Percentiles rank a stretch among this genome's conserved stretches.
Evolutionary conservation across 2,329 filamentous ascomycete species (phyloP).

Genomic region (Nemania sp.): DNA sequence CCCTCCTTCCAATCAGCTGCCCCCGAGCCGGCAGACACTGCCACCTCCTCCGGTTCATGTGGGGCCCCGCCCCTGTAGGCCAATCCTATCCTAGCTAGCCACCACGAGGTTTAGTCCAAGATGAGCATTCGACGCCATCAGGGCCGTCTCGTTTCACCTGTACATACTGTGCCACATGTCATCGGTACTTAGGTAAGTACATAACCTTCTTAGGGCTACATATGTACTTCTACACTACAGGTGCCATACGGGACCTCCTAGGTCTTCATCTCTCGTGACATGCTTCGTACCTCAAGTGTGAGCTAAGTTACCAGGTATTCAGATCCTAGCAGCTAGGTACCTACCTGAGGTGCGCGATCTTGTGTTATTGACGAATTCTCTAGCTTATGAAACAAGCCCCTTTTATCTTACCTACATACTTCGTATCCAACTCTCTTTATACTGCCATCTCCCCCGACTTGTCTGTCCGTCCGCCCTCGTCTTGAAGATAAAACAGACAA

Average conservation of each 20-base stretch:
- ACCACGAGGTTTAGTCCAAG: slow-evolving; percentile 20
- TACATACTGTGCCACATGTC: neutral
- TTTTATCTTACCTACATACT: neutral
- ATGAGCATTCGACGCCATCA: slow-evolving; percentile 9
- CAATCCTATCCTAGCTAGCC: slow-evolving; percentile 15
- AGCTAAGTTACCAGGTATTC: too few species aligned
- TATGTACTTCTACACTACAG: too few species aligned
- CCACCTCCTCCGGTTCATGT: slow-evolving; percentile 5
- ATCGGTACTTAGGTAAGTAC: too few species aligned
- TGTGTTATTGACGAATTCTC: neutral
- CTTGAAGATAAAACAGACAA: too few species aligned
- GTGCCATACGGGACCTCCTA: too few species aligned
- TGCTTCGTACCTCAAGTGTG: too few species aligned
- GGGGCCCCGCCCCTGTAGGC: neutral
- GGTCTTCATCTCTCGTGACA: neutral
- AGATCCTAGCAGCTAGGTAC: too few species aligned
- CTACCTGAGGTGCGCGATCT: neutral
- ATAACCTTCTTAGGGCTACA: too few species aligned
- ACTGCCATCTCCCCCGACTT: neutral
- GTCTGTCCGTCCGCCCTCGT: neutral
- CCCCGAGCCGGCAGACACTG: neutral
- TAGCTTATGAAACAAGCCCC: slow-evolving; percentile 4
- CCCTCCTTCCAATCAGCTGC: slow-evolving; percentile 19
- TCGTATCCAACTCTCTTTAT: neutral
- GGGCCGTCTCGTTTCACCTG: neutral